These are phyloP conservation scores for Ophiostoma triangulosporum DNA, from an alignment of 2,329 filamentous ascomycete species.

Conservation along the genomic window DNA sequence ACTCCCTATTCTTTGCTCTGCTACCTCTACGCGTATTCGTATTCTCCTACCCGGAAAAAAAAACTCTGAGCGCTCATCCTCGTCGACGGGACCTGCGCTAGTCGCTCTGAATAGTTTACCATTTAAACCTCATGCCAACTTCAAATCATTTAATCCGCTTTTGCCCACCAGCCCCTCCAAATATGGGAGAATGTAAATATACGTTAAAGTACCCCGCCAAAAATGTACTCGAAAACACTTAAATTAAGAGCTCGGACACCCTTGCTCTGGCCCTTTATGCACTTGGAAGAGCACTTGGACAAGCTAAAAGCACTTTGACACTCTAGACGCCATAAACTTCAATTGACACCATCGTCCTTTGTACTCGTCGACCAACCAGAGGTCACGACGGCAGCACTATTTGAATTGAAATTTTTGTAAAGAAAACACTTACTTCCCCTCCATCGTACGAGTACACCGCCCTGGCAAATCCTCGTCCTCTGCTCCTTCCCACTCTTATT, in stretches of 20 bases:
- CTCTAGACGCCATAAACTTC: too few species aligned
- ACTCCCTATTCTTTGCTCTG: too few species aligned
- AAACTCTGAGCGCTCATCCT: background rate
- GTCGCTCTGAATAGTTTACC: too few species aligned
- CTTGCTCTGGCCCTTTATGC: too few species aligned
- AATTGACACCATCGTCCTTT: too few species aligned
- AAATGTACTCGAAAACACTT: background rate
- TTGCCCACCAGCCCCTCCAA: conserved; percentile 4
- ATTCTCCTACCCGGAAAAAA: too few species aligned
- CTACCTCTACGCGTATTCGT: too few species aligned
- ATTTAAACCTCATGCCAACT: background rate
- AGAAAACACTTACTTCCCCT: conserved; percentile 1
- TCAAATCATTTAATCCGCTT: background rate
- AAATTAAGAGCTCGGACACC: background rate
- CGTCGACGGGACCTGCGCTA: background rate
- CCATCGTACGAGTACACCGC: conserved; percentile 13
- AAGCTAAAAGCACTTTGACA: too few species aligned
- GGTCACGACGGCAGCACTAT: too few species aligned
- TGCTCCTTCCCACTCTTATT: conserved; percentile 6
- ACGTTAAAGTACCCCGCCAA: conserved; percentile 5
- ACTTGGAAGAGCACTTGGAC: too few species aligned
- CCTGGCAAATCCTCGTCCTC: conserved; percentile 2
- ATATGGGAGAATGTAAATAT: conserved; percentile 1
- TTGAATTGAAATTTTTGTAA: background rate
- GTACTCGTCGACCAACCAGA: too few species aligned